Evolutionary conservation across 352 stramenopile genomes (phyloP).

Genomic region (Blastocystis sp.): DNA sequence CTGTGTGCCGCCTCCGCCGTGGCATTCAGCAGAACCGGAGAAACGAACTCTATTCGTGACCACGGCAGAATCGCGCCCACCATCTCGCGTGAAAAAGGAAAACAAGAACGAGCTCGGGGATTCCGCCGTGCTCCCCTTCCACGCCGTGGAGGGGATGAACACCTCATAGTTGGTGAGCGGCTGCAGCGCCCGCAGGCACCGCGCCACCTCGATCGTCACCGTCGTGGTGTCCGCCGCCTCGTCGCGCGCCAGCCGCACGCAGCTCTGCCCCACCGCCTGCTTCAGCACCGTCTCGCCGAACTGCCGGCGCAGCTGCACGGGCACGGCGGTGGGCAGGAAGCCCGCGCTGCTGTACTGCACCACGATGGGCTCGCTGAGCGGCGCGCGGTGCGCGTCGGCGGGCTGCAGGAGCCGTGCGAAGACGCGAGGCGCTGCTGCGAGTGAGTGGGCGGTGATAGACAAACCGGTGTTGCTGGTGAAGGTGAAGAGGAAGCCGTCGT

Average conservation of each 20-base stretch:
- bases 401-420: background rate
- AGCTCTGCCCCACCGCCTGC: background rate
- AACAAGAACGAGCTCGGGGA: background rate
- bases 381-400: background rate
- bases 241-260: background rate
- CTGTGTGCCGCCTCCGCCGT: background rate
- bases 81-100: slow-evolving; percentile 30
- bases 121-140: background rate
- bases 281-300: background rate
- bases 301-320: background rate
- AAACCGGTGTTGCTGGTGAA: background rate
- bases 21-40: background rate
- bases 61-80: background rate
- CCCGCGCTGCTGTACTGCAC: slow-evolving; percentile 9
- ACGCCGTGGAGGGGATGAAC: slow-evolving; percentile 1
- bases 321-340: background rate
- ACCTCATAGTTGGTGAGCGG: slow-evolving; percentile 51
- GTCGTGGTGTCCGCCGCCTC: background rate
- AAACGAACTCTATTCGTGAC: slow-evolving; percentile 7
- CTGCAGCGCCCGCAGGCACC: slow-evolving; percentile 13
- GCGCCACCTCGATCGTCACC: background rate
- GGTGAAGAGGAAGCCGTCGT: slow-evolving; percentile 4
- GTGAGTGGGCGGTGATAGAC: background rate
- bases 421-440: background rate
- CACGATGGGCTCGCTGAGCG: slow-evolving; percentile 3